Base-by-base conservation (phyloP, 805 yeast genomes). In the Zygosaccharomyces gambellarensis region DNA sequence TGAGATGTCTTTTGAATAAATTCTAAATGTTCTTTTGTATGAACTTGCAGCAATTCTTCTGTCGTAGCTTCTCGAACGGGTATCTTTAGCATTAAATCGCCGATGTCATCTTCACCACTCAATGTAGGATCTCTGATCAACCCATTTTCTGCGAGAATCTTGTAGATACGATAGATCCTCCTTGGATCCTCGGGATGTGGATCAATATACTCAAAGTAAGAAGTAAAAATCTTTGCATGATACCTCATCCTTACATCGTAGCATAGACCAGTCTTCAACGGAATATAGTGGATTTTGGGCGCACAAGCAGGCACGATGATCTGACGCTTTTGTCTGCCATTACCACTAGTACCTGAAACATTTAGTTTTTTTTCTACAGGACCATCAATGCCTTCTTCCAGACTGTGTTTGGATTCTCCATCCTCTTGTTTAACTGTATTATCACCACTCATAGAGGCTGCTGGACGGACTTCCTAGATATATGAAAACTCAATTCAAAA, bases 121-220 rank as follows among this genome's bases (percentile, higher is more conserved):
- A 90, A 72, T 8, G 85, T 77, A 12, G 88, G 85, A 63, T 92
- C 97, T 32, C 73, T 78, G 48, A 94, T 84, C 12, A 94, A 74
- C 0, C 99, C 99, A 34, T 94, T 90, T 63, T 94, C 97, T 0
- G 97, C 97, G 39, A 94, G 76, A 38, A 87, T 85, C 70, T 94
- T 90, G 72, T 94, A 94, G 42, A 94, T 87, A 49, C 98, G 78
- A 69, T 90, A 94, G 32, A 92, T 90, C 58, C 99, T 81, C 54
- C 99, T 78, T 9, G 99, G 99, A 64, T 94, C 99, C 67, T 94
- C 99, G 4, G 99, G 99, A 65, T 94, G 99, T 2, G 98, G 99
- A 64, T 94, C 99, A 46, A 92, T 88, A 68, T 92, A 92, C 67
- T 92, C 97, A 60, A 81, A 87, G 58, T 92, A 88, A 1, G 94